Evolutionary conservation across 305 asterid genomes (phyloP), one percentile per base, ranked within the genome.

Genomic region (Solanum chacoense): DNA sequence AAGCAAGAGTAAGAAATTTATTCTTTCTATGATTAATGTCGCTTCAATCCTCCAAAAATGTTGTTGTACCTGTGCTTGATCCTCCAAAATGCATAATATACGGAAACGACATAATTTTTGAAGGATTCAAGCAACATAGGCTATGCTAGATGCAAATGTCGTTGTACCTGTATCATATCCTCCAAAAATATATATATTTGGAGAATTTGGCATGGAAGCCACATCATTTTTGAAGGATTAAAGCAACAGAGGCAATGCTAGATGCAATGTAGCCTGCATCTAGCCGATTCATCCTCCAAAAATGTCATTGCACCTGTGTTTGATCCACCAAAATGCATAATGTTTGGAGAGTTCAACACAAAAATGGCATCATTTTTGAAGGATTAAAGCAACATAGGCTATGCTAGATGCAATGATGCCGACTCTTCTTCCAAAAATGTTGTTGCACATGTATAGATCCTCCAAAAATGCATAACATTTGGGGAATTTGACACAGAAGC

Each of bases 1-100:
- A 96, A 90, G 98, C 98, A 32, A 92, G 98, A 95, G 98, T 95
- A 90, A 90, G 93, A 11, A 87, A n/a, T 31, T 67, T 22, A 11
- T 36, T 77, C 9, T n/a, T n/a, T 36, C 28, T 36, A 36, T 6
- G 32, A 36, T 36, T 24, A 36, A 36, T 36, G 32, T 37, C 1
- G 11, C 11, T 77, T 26, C 7, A 35, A 77, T 36, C 32, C 55
- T 36, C 9, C 32, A 36, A 36, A 67, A 77, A 76, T 76, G 32
- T 76, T 12, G 31, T 36, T 36, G 55, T 4, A 36, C 50, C 11
- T 22, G 32, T 35, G 26, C 11, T 8, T 40, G 20, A 35, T 76
- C 20, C 31, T 35, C 55, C 31, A 34, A 24, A 11, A 67, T 67
- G 63, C 8, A 50, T 50, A 59, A 22, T 63, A 63, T 63, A 22